Percentiles rank a stretch among this genome's conserved stretches.
Evolutionary conservation across 2,329 filamentous ascomycete genomes (phyloP).

Genomic region (Lachnellula occidentalis): DNA sequence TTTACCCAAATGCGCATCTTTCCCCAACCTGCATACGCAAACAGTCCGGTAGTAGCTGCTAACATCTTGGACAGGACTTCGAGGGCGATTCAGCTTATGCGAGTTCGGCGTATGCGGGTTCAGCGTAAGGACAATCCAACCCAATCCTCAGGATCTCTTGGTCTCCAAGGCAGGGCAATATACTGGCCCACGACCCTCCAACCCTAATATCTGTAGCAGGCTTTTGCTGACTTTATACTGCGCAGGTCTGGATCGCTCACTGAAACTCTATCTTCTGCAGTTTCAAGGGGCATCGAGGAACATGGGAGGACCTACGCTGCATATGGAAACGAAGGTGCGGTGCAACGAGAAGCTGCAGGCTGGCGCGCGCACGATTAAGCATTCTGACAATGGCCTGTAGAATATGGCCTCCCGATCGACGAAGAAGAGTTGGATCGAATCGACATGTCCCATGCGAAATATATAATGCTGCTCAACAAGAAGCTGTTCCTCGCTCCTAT

Average conservation of each 20-base stretch:
- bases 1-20: background rate
- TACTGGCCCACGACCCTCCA: background rate
- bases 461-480: conserved; percentile 24
- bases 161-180: background rate
- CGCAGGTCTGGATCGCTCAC: conserved; percentile 16
- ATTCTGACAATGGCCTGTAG: conserved; percentile 15
- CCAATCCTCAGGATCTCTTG: no score
- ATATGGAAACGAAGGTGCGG: conserved; percentile 21
- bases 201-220: background rate
- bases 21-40: background rate
- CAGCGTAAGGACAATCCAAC: conserved; percentile 3
- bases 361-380: background rate
- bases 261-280: conserved; percentile 18
- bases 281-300: conserved; percentile 20
- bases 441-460: conserved; percentile 37
- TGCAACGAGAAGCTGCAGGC: background rate
- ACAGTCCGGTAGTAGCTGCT: background rate
- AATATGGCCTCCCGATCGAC: conserved; percentile 39
- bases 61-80: conserved; percentile 6
- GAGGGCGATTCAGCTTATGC: conserved; percentile 20
- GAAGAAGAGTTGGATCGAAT: conserved; percentile 37
- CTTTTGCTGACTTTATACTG: background rate
- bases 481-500: conserved; percentile 26
- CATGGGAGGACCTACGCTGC: conserved; percentile 26
- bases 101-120: conserved; percentile 15